These are phyloP conservation scores for Cladosporium halotolerans DNA, from an alignment of 2,329 filamentous ascomycete species.

Conservation along the genomic window DNA sequence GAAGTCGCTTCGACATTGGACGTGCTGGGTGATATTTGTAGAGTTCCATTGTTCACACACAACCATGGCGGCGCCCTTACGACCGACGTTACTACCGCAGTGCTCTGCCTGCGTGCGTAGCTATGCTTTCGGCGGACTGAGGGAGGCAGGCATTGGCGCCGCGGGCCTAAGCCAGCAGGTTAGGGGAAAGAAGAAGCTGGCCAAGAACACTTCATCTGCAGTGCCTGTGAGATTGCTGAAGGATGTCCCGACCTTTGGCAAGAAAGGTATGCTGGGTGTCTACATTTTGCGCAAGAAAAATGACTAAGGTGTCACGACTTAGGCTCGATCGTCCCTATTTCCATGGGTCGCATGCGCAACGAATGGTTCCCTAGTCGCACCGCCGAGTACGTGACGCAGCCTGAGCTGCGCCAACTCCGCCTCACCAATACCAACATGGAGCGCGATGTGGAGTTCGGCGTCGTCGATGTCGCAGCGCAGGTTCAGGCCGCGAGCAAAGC, in stretches of 20 bases:
- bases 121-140: slow-evolving; percentile 15
- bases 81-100: slow-evolving; percentile 20
- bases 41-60: background rate
- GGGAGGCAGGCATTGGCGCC: slow-evolving; percentile 1
- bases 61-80: slow-evolving; percentile 20
- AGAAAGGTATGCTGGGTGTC: slow-evolving; percentile 32
- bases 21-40: background rate
- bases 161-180: slow-evolving; percentile 23
- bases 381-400: slow-evolving; percentile 47
- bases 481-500: background rate
- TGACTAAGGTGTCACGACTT: slow-evolving; percentile 24
- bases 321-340: slow-evolving; percentile 49
- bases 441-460: slow-evolving; percentile 42
- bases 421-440: slow-evolving; percentile 39
- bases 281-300: background rate
- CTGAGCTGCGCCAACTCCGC: slow-evolving; percentile 41
- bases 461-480: slow-evolving; percentile 2
- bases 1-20: slow-evolving; percentile 4
- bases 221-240: slow-evolving; percentile 48
- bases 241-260: slow-evolving; percentile 48
- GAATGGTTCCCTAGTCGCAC: slow-evolving; percentile 45
- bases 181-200: slow-evolving; percentile 32
- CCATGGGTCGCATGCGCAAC: slow-evolving; percentile 50
- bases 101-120: slow-evolving; percentile 26
- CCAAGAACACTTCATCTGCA: slow-evolving; percentile 22